These are phyloP conservation scores for Saitozyma sp. DNA, from an alignment of 768 basidiomycete genomes.

Conservation along the genomic window DNA sequence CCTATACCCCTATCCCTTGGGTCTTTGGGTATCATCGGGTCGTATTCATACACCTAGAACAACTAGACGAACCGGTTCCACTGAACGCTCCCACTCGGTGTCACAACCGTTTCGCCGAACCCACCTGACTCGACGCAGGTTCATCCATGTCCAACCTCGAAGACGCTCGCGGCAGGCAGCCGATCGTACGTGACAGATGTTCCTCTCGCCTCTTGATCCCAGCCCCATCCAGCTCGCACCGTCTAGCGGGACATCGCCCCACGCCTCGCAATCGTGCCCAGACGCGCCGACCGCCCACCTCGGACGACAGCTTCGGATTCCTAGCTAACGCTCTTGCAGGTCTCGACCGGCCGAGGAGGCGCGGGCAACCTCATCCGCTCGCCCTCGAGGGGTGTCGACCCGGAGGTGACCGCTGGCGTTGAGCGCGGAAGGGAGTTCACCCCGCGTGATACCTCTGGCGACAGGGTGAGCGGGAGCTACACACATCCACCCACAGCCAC, in stretches of 20 bases:
- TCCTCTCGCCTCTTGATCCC: neutral
- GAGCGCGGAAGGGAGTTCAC: slow-evolving; percentile 46
- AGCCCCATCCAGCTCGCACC: too few species aligned
- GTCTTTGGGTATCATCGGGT: too few species aligned
- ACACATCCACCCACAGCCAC: neutral
- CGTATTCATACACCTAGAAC: too few species aligned
- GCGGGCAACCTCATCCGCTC: slow-evolving; percentile 48
- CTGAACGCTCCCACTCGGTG: too few species aligned
- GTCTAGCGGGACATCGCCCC: too few species aligned
- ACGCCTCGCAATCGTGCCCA: too few species aligned
- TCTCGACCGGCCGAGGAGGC: slow-evolving; percentile 47
- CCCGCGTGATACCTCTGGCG: slow-evolving; percentile 24
- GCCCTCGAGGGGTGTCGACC: slow-evolving; percentile 38
- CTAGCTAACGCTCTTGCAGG: slow-evolving; percentile 16
- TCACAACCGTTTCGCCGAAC: too few species aligned
- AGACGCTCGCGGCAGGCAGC: slow-evolving; percentile 29
- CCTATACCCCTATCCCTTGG: too few species aligned
- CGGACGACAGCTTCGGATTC: neutral
- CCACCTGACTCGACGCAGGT: neutral
- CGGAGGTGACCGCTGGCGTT: slow-evolving; percentile 25
- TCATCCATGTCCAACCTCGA: slow-evolving; percentile 17
- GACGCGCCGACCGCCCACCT: neutral
- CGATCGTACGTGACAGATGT: slow-evolving; percentile 30
- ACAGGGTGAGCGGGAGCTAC: slow-evolving; percentile 24
- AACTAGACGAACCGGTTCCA: too few species aligned